Percentiles rank a stretch among this genome's conserved stretches.
Evolutionary conservation across 169 alveolate genomes (phyloP).

Genomic region (Eimeria acervulina): DNA sequence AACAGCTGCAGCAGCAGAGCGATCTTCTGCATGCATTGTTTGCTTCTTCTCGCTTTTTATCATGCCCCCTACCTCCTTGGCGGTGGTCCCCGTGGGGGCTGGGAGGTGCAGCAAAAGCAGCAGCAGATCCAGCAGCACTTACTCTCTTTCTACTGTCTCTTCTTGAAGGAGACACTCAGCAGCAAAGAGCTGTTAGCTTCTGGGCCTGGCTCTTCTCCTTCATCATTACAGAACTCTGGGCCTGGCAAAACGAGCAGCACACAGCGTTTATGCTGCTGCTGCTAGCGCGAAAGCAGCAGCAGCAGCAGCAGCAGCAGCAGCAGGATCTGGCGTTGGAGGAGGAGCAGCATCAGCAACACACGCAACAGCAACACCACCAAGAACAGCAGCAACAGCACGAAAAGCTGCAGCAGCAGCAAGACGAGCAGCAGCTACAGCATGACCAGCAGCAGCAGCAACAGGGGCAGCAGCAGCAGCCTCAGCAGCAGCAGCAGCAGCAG

Average conservation of each 20-base stretch:
- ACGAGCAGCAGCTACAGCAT: not conserved
- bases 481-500: constrained; percentile 46
- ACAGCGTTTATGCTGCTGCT: constrained; percentile 18
- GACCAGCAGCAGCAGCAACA: constrained; percentile 4
- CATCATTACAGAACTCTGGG: constrained; percentile 1
- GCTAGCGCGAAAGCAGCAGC: constrained; percentile 32
- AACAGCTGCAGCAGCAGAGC: constrained; percentile 65
- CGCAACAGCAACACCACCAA: not conserved
- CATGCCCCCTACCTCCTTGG: constrained; percentile 25
- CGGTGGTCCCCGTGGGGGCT: not conserved
- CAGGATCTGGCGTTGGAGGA: not conserved
- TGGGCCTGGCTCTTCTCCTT: constrained; percentile 34
- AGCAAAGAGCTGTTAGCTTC: not conserved
- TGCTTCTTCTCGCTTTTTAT: constrained; percentile 37
- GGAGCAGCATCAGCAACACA: not conserved
- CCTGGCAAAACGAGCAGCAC: constrained; percentile 51
- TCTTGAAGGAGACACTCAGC: not conserved
- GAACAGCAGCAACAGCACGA: not conserved
- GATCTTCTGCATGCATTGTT: constrained; percentile 11
- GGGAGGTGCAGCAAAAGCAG: not conserved
- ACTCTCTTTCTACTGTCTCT: not conserved
- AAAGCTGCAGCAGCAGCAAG: not conserved
- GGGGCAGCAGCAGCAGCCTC: constrained; percentile 36
- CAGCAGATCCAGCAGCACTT: not conserved
- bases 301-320: constrained; percentile 67